Conservation (phyloP, 768 basidiomycete genomes). For the Panellus pusillus region DNA sequence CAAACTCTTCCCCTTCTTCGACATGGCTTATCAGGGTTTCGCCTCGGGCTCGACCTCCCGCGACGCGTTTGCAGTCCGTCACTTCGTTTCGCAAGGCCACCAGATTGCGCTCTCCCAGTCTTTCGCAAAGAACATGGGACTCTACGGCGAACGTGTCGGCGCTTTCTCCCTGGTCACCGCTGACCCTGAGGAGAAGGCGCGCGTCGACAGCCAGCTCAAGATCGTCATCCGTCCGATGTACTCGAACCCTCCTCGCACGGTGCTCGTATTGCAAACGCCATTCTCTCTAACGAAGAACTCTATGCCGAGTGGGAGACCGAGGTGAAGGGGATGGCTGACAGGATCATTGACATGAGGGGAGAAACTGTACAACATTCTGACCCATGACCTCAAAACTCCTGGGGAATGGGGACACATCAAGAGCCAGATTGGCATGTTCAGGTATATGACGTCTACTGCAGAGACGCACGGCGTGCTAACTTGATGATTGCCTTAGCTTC, state of each 20-base stretch:
- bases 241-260: slow-evolving; percentile 96
- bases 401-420: slow-evolving; percentile 96
- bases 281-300: slow-evolving; percentile 71
- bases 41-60: slow-evolving; percentile 89
- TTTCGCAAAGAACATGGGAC: slow-evolving; percentile 99
- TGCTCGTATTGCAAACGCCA: slow-evolving; percentile 82
- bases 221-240: slow-evolving; percentile 96
- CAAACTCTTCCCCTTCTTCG: slow-evolving; percentile 96
- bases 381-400: slow-evolving; percentile 81
- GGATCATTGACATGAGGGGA: slow-evolving; percentile 94
- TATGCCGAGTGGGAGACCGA: slow-evolving; percentile 89
- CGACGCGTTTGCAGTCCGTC: slow-evolving; percentile 93
- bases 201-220: slow-evolving; percentile 92
- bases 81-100: slow-evolving; percentile 90
- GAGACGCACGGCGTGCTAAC: neutral
- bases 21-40: slow-evolving; percentile 99
- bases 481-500: slow-evolving; percentile 50
- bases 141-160: slow-evolving; percentile 98
- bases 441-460: slow-evolving; percentile 43
- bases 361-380: slow-evolving; percentile 74
- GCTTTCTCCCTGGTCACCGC: slow-evolving; percentile 82
- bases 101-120: slow-evolving; percentile 90
- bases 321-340: slow-evolving; percentile 93
- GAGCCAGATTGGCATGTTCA: slow-evolving; percentile 97
- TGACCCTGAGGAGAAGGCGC: slow-evolving; percentile 74